Percentiles rank a stretch among this genome's conserved stretches.
phyloP scores from a whole-genome alignment of 2,329 filamentous ascomycete species.

The Cladophialophora carrionii region DNA sequence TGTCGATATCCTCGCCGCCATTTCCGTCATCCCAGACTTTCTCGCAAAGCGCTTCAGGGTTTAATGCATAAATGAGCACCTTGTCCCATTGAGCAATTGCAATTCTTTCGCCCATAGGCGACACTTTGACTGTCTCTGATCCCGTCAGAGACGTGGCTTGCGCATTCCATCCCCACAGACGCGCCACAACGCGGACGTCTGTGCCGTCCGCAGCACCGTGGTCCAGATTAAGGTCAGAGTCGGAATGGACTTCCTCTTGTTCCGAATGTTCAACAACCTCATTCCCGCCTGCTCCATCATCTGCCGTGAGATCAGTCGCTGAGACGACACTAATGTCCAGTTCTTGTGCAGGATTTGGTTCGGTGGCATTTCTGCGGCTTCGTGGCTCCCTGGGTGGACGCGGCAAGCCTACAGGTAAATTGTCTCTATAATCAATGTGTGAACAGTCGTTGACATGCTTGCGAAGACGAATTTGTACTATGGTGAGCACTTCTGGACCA shows the following conservation, averaged over 20 bases:
- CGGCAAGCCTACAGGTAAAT: constrained; percentile 15
- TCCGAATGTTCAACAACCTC: constrained; percentile 3
- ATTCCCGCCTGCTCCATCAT: background rate
- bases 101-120: constrained; percentile 45
- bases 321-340: background rate
- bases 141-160: constrained; percentile 45
- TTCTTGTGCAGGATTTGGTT: background rate
- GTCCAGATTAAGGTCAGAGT: constrained; percentile 5
- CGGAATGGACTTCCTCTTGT: constrained; percentile 1
- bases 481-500: constrained; percentile 16
- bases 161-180: constrained; percentile 36
- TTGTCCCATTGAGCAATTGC: constrained; percentile 50
- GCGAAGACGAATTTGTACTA: constrained; percentile 21
- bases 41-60: constrained; percentile 46
- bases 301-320: background rate
- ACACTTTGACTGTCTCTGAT: constrained; percentile 43
- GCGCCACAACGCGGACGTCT: constrained; percentile 38
- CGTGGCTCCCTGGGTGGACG: constrained; percentile 11
- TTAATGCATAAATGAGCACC: constrained; percentile 48
- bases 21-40: constrained; percentile 36
- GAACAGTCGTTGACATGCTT: constrained; percentile 3
- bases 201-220: constrained; percentile 8
- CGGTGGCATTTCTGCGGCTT: constrained; percentile 2
- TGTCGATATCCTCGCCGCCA: constrained; percentile 1
- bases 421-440: constrained; percentile 11